Conservation (phyloP, 2,329 filamentous ascomycete species). For the Cytospora mali region DNA sequence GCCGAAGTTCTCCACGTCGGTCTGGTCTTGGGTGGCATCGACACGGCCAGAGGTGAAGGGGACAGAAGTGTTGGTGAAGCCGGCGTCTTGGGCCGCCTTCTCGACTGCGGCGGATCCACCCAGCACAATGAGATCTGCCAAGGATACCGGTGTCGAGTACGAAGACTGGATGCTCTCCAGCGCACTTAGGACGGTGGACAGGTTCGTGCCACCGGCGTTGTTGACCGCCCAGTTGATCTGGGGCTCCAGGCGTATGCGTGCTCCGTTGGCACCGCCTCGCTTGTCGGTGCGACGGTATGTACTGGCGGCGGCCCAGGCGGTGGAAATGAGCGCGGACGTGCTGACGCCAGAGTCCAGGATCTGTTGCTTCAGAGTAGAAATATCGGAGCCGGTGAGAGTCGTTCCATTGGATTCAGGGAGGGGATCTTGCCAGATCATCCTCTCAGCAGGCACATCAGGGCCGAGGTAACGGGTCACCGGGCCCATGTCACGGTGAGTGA, state of each 20-base stretch:
- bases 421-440: constrained; percentile 70
- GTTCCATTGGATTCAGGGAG: constrained; percentile 59
- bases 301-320: constrained; percentile 69
- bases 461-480: constrained; percentile 69
- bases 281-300: constrained; percentile 74
- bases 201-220: constrained; percentile 69
- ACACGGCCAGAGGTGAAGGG: constrained; percentile 71
- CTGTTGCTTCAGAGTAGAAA: constrained; percentile 63
- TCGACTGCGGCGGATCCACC: constrained; percentile 68
- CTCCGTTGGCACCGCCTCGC: constrained; percentile 77
- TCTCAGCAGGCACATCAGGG: constrained; percentile 69
- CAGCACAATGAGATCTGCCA: constrained; percentile 73
- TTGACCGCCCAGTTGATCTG: constrained; percentile 72
- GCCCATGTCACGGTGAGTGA: constrained; percentile 75
- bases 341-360: constrained; percentile 62
- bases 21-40: constrained; percentile 70
- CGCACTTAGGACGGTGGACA: constrained; percentile 58
- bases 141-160: constrained; percentile 66
- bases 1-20: constrained; percentile 61
- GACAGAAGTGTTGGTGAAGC: constrained; percentile 50
- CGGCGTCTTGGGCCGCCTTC: constrained; percentile 56
- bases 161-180: constrained; percentile 38
- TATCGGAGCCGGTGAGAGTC: constrained; percentile 60
- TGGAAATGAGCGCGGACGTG: constrained; percentile 60
- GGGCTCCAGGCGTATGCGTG: constrained; percentile 70